Base-by-base conservation (phyloP, 805 yeast genomes). In the Hanseniaspora valbyensis region DNA sequence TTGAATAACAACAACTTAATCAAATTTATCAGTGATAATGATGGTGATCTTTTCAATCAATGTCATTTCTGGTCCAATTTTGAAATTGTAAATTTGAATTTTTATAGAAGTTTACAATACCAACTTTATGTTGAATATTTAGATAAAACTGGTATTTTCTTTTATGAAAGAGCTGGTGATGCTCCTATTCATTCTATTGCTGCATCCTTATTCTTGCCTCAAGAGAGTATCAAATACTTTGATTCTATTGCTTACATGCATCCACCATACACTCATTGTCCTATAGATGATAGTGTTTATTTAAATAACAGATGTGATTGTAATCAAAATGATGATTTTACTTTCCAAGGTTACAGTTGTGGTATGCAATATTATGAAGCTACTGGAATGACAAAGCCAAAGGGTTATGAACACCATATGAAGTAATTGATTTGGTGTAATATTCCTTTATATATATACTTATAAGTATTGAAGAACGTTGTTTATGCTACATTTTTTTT, bases 11-110 rank as follows among this genome's bases (percentile, higher is more conserved):
- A 83, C 67, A 82, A 80, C 62, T 69, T 83, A 56, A 65, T 84
- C 69, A 77, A 76, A 42, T 87, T 83, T 70, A 67, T 88, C 38
- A 78, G 87, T 21, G 78, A 79, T 58, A 85, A 83, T 65, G 66
- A 69, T 42, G 86, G 90, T 54, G 73, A 74, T 53, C 69, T 78
- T 14, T 88, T 83, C 68, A 87, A 88, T 62, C 74, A 80, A 52
- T 87, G 96, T 63, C 95, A 87, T 65, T 83, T 84, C 72, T 84
- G 94, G 89, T 76, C 89, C 39, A 81, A 80, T 67, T 84, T 88
- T 61, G 95, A 87, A 65, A 76, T 87, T 56, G 95, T 81, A 12
- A 73, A 74, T 53, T 72, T 88, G 66, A 74, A 78, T 49, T 78
- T 87, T 60, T 87, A 85, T 78, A 70, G 89, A 59, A 68, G 78